Evolutionary conservation across 345 rosid species (phyloP).

Genomic region (Euphorbia pulcherrima): DNA sequence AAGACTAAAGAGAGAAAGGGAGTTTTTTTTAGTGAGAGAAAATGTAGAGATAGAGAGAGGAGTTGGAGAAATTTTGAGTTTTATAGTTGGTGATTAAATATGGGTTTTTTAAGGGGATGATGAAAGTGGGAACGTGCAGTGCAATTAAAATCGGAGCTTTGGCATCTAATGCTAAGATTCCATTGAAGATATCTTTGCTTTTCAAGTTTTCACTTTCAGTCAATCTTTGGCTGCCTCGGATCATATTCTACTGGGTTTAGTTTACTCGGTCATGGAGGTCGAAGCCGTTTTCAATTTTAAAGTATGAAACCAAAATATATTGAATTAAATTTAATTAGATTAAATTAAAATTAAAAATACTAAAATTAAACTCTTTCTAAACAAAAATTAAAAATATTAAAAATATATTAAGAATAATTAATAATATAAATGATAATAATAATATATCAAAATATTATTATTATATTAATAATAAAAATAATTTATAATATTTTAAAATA

Average conservation of each 20-base stretch:
- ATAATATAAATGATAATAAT: too few relatives aligned
- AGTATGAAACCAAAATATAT: too few relatives aligned
- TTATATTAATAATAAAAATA: too few relatives aligned
- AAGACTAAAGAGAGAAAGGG: not conserved
- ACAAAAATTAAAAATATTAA: too few relatives aligned
- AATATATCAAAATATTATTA: too few relatives aligned
- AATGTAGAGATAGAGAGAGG: not conserved
- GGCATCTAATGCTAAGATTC: slow-evolving; percentile 13
- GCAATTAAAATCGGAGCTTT: slow-evolving; percentile 3
- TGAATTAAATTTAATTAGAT: too few relatives aligned
- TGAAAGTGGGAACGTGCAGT: slow-evolving; percentile 8
- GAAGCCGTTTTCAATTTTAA: too few relatives aligned
- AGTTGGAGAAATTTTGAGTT: slow-evolving; percentile 9
- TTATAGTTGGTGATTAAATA: slow-evolving; percentile 2
- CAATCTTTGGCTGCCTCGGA: slow-evolving; percentile 3
- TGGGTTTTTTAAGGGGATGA: not conserved
- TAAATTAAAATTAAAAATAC: too few relatives aligned
- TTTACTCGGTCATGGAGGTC: not conserved
- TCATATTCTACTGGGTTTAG: not conserved
- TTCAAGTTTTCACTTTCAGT: not conserved
- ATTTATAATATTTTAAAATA: too few relatives aligned
- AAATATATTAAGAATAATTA: too few relatives aligned
- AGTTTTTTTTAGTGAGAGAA: not conserved
- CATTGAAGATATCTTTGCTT: not conserved
- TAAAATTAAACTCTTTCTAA: too few relatives aligned